A percentile compares a stretch with the other conserved stretches of the same genome.
phyloP scores from a whole-genome alignment of 23 red algal genomes.

The Gracilaria vermiculophylla region DNA sequence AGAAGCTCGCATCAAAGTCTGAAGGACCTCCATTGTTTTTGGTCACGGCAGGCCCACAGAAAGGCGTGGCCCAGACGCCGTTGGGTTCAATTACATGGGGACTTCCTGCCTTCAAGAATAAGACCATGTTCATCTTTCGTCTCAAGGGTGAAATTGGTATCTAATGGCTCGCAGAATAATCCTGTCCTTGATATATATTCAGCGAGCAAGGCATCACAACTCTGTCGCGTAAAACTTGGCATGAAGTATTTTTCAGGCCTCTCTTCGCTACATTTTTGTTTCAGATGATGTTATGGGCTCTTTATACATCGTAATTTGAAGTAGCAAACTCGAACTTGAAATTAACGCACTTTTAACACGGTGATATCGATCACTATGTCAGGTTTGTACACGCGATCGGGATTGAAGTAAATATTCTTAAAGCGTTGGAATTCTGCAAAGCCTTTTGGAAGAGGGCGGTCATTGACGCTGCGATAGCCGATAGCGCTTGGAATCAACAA shows the following conservation, averaged over 20 bases:
- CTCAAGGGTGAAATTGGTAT: conserved; percentile 32
- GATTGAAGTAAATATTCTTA: conserved; percentile 79
- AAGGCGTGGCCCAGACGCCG: conserved; percentile 33
- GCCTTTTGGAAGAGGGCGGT: conserved; percentile 41
- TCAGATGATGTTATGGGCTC: neutral
- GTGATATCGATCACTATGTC: conserved; percentile 65
- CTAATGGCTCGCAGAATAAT: neutral
- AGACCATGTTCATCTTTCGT: conserved; percentile 65
- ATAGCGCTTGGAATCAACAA: conserved; percentile 59
- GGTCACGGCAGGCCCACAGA: conserved; percentile 32
- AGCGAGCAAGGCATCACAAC: neutral
- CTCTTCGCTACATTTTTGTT: neutral
- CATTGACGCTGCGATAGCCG: conserved; percentile 45
- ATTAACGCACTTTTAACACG: conserved; percentile 42
- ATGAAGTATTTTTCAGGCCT: neutral
- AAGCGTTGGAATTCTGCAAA: conserved; percentile 76
- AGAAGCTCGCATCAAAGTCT: neutral
- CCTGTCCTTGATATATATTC: neutral
- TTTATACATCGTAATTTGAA: neutral
- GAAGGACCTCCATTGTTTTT: conserved; percentile 1
- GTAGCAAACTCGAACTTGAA: neutral
- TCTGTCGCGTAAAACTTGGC: too few relatives aligned
- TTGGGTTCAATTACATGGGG: conserved; percentile 3
- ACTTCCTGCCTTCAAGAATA: conserved; percentile 47
- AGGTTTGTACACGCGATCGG: conserved; percentile 42